Evolutionary conservation across 2,329 filamentous ascomycete genomes (phyloP), one percentile per base, ranked within the genome.

Genomic region (Stagonosporopsis cucurbitacearum): DNA sequence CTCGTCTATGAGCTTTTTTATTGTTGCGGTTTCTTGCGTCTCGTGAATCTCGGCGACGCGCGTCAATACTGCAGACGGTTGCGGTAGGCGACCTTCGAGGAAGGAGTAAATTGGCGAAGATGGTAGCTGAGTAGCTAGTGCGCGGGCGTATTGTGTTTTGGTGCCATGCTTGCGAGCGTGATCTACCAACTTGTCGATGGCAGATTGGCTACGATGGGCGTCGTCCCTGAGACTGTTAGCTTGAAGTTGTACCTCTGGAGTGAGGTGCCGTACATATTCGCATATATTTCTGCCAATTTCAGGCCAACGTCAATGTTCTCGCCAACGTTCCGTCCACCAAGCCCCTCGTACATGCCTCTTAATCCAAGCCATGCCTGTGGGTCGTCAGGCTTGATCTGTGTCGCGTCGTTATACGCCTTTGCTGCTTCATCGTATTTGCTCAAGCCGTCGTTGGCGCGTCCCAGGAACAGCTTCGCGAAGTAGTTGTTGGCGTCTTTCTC

Each of bases 281-380:
- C 84, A 66, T 90, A 92, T 46, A 96, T 86, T 50, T 88, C 82
- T 7, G 91, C 92, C 40, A 98, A 81, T 57, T 83, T 87, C 54
- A 92, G 75, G 2, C 88, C 89, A 1, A 90, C 90, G 41, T 86
- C 79, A 43, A 89, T 88, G 70, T 96, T 96, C 44, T 88, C 83
- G 50, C 85, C 82, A 13, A 98, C 78, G 67, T 88, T 90, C 50
- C 84, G 82, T 26, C 80, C 75, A 15, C 86, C 88, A 69, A 92
- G 89, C 66, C 86, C 89, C 77, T 96, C 91, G 72, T 92, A 97
- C 26, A 98, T 77, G 68, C 88, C 90, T 74, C 95, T 84, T 41
- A 99, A 80, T 1, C 95, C 95, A 72, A 96, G 90, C 92, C 91
- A 98, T 63, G 90, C 90, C 67, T 94, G 90, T n/a, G 86, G 80